Percentiles rank a stretch among this genome's conserved stretches.
These are phyloP conservation scores for Adansonia gregorii DNA, from an alignment of 441 rosid species.

Conservation along the genomic window DNA sequence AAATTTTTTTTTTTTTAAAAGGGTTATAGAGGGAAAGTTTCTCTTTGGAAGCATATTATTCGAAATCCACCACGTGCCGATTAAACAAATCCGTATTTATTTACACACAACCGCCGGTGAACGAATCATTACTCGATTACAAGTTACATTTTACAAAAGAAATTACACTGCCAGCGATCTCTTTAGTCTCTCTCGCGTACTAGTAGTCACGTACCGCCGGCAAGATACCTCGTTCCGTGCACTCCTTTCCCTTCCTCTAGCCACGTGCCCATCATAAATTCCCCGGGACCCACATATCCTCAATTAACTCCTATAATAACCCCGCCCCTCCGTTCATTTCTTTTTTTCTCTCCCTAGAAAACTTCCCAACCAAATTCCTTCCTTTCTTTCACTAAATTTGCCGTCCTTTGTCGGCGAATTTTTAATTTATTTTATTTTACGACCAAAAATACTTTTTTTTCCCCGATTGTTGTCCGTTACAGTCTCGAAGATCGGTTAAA, in stretches of 20 bases:
- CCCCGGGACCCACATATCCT: background rate
- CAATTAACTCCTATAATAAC: background rate
- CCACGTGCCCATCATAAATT: conserved; percentile 31
- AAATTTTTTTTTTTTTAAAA: too few relatives aligned
- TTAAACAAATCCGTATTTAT: background rate
- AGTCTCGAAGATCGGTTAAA: conserved; percentile 3
- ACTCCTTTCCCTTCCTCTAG: background rate
- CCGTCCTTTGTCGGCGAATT: conserved; percentile 26
- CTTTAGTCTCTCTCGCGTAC: background rate
- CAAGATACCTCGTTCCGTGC: background rate
- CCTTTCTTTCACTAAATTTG: conserved; percentile 2
- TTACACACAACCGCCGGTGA: background rate
- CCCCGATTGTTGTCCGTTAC: background rate
- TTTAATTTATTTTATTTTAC: conserved; percentile 7
- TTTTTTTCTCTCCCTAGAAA: background rate
- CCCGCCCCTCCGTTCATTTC: background rate
- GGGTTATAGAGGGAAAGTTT: background rate
- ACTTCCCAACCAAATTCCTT: background rate
- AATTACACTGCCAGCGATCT: background rate
- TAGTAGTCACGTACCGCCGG: background rate
- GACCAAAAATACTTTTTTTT: background rate
- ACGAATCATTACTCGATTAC: conserved; percentile 23
- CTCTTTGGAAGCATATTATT: background rate
- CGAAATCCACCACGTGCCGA: background rate
- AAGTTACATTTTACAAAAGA: background rate